Evolutionary conservation across 208 protist genomes (phyloP).

Genomic region (Leishmania tropica): DNA sequence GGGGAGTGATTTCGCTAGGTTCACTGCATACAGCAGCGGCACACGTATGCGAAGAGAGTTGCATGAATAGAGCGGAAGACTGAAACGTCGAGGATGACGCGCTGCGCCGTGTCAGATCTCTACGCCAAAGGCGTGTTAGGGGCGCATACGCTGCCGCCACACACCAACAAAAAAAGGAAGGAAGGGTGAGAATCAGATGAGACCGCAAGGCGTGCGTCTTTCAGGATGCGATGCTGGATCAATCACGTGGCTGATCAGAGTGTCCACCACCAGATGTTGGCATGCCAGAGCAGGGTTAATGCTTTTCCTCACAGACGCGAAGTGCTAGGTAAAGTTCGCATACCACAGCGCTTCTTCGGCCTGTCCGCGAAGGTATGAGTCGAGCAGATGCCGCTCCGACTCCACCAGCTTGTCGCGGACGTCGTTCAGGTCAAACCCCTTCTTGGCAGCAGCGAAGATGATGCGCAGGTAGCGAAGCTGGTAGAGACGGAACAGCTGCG

Average conservation of each 20-base stretch:
- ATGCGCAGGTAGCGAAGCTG: conserved; percentile 78
- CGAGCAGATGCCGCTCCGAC: conserved; percentile 63
- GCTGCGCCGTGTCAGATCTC: not conserved
- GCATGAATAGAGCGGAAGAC: not conserved
- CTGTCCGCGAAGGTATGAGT: conserved; percentile 45
- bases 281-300: not conserved
- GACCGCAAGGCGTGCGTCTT: not conserved
- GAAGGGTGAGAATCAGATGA: not conserved
- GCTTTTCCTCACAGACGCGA: not conserved
- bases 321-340: conserved; percentile 17
- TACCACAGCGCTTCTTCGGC: conserved; percentile 58
- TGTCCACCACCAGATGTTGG: not conserved
- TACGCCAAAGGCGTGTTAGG: not conserved
- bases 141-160: not conserved
- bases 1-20: not conserved
- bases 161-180: not conserved
- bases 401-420: conserved; percentile 69
- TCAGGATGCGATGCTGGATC: not conserved
- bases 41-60: not conserved
- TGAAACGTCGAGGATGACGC: not conserved
- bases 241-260: not conserved
- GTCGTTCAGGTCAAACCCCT: conserved; percentile 75
- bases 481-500: conserved; percentile 75
- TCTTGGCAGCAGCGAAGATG: conserved; percentile 68
- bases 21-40: not conserved